Conservation (phyloP, 2,329 filamentous ascomycete species). For the Venturia oleaginea region DNA sequence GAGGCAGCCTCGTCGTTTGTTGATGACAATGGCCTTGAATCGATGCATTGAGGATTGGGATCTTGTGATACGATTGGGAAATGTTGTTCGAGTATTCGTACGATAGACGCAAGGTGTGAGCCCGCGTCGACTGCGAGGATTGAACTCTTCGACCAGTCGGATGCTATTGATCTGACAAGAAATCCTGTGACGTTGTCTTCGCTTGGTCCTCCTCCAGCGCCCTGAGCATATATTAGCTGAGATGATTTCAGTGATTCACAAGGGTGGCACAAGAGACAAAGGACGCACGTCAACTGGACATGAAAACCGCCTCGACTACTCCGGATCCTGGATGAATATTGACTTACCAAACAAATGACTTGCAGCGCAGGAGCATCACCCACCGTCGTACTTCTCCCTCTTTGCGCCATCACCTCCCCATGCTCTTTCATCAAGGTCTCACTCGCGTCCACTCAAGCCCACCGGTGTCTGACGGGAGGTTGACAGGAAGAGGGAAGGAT, state of each 20-base stretch:
- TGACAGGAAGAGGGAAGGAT: too few relatives aligned
- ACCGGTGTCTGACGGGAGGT: too few relatives aligned
- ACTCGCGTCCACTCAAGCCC: not conserved
- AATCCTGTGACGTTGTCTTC: slow-evolving; percentile 88
- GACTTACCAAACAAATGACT: slow-evolving; percentile 15
- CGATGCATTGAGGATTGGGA: not conserved
- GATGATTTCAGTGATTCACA: not conserved
- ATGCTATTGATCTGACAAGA: slow-evolving; percentile 70
- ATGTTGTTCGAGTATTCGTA: slow-evolving; percentile 59
- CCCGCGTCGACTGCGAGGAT: slow-evolving; percentile 90
- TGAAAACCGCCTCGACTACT: not conserved
- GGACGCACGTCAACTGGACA: too few relatives aligned
- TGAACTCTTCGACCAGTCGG: slow-evolving; percentile 69
- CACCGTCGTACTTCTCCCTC: not conserved
- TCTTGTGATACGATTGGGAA: slow-evolving; percentile 34
- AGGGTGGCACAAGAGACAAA: too few relatives aligned
- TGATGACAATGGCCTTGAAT: not conserved
- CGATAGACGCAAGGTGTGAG: slow-evolving; percentile 77
- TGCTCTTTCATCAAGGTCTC: not conserved
- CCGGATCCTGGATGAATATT: not conserved
- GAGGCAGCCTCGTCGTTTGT: slow-evolving; percentile 13
- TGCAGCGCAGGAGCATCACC: slow-evolving; percentile 8
- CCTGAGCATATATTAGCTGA: slow-evolving; percentile 42
- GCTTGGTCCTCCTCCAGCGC: slow-evolving; percentile 77
- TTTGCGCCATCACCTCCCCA: slow-evolving; percentile 3